Conservation (phyloP, 2,329 filamentous ascomycete genomes). For the Lecanicillium sp. region DNA sequence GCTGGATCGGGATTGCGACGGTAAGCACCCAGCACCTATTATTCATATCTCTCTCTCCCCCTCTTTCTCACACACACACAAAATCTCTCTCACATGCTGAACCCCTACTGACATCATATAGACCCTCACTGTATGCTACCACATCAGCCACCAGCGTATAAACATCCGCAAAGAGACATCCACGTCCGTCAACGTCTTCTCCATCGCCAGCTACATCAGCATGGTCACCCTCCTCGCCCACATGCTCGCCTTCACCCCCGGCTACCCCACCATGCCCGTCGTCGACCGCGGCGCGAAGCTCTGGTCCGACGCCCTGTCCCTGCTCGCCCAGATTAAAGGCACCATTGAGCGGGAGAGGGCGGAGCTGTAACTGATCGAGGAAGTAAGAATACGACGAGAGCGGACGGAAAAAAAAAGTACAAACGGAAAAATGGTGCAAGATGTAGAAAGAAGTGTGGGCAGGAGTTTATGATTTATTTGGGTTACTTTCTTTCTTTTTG, state of each 20-base stretch:
- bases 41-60: too few species aligned
- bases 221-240: slow-evolving; percentile 65
- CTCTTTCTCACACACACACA: not conserved
- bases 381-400: not conserved
- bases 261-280: slow-evolving; percentile 55
- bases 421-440: not conserved
- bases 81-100: not conserved
- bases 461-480: too few species aligned
- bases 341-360: slow-evolving; percentile 28
- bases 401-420: not conserved
- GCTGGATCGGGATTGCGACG: slow-evolving; percentile 72
- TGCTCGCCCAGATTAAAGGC: slow-evolving; percentile 25
- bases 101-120: slow-evolving; percentile 23
- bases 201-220: slow-evolving; percentile 68
- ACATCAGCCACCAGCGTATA: slow-evolving; percentile 70
- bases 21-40: too few species aligned
- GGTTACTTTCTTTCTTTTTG: not conserved
- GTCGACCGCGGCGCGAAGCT: slow-evolving; percentile 34
- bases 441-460: too few species aligned
- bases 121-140: slow-evolving; percentile 69
- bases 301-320: slow-evolving; percentile 30
- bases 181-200: slow-evolving; percentile 71
- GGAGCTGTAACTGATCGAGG: slow-evolving; percentile 21
- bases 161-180: slow-evolving; percentile 75
- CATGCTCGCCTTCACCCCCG: slow-evolving; percentile 55